Percentiles rank a stretch among this genome's conserved stretches.
Conservation (phyloP, 2,329 filamentous ascomycete genomes). For the Fusarium tuaranense region DNA sequence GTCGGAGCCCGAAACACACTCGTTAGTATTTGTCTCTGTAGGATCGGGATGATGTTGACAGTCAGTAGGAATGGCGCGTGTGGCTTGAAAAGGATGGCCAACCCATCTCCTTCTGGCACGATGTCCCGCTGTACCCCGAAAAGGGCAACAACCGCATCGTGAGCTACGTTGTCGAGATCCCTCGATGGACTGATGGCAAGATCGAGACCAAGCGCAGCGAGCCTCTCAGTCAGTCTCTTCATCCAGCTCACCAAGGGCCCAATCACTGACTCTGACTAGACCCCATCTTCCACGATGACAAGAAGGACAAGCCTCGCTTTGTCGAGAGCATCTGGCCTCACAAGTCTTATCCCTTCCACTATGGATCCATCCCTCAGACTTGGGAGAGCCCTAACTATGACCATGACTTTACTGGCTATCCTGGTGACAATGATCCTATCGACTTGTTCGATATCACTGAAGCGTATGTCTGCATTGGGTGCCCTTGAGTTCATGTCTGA, state of each 20-base stretch:
- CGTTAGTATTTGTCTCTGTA: slow-evolving; percentile 28
- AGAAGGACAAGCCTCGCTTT: slow-evolving; percentile 51
- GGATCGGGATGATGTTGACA: neutral
- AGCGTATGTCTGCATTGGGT: neutral
- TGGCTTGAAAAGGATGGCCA: slow-evolving; percentile 55
- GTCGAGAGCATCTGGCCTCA: slow-evolving; percentile 58
- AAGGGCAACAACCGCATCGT: slow-evolving; percentile 49
- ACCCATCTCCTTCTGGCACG: slow-evolving; percentile 57
- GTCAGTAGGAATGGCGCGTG: slow-evolving; percentile 52
- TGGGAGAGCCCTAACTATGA: slow-evolving; percentile 57
- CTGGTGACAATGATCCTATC: slow-evolving; percentile 57
- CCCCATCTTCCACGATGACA: slow-evolving; percentile 57
- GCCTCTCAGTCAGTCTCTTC: slow-evolving; percentile 49
- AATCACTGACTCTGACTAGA: slow-evolving; percentile 39
- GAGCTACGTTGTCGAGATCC: slow-evolving; percentile 56
- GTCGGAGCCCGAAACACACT: slow-evolving; percentile 54
- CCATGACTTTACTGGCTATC: slow-evolving; percentile 51
- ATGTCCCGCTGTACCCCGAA: slow-evolving; percentile 54
- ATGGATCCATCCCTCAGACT: slow-evolving; percentile 58
- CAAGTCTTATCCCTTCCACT: slow-evolving; percentile 57
- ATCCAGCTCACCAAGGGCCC: rapidly evolving
- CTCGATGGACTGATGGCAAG: slow-evolving; percentile 55
- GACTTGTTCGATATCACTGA: slow-evolving; percentile 55
- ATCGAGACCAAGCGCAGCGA: slow-evolving; percentile 55
- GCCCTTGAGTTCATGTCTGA: neutral